Evolutionary conservation across 73 alveolate species (phyloP).

Genomic region (Tetrahymena malaccensis): DNA sequence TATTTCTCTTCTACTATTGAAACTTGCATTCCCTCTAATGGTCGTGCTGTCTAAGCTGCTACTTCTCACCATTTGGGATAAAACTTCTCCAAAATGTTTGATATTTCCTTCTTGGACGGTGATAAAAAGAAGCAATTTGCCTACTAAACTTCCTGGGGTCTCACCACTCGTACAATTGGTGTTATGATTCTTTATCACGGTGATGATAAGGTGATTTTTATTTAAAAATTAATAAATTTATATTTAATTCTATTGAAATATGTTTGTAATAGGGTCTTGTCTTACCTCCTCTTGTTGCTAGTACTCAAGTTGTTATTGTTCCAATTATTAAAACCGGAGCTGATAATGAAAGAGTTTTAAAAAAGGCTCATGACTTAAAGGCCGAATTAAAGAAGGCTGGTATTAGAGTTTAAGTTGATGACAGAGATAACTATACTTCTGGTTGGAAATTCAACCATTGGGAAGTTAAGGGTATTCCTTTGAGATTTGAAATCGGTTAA

Average conservation of each 20-base stretch:
- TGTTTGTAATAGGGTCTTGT: slow-evolving; percentile 75
- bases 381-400: slow-evolving; percentile 48
- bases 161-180: slow-evolving; percentile 95
- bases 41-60: slow-evolving; percentile 98
- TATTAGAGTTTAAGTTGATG: slow-evolving; percentile 87
- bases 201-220: slow-evolving; percentile 72
- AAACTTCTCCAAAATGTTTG: slow-evolving; percentile 97
- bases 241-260: background rate
- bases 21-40: slow-evolving; percentile 93
- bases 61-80: slow-evolving; percentile 99
- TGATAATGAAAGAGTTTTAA: slow-evolving; percentile 53
- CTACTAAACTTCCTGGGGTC: slow-evolving; percentile 99
- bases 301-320: slow-evolving; percentile 90
- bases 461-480: slow-evolving; percentile 99
- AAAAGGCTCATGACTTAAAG: slow-evolving; percentile 58
- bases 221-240: background rate
- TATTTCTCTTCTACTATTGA: slow-evolving; percentile 93
- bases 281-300: slow-evolving; percentile 98
- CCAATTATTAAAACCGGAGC: slow-evolving; percentile 85
- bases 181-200: slow-evolving; percentile 97
- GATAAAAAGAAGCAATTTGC: slow-evolving; percentile 79
- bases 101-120: slow-evolving; percentile 92
- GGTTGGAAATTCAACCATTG: slow-evolving; percentile 98
- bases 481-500: slow-evolving; percentile 95
- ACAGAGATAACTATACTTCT: slow-evolving; percentile 92